Evolutionary conservation across 176 grass and related monocot species (phyloP), one percentile per base, ranked within the genome.

Genomic region (Pontederia crassipes): DNA sequence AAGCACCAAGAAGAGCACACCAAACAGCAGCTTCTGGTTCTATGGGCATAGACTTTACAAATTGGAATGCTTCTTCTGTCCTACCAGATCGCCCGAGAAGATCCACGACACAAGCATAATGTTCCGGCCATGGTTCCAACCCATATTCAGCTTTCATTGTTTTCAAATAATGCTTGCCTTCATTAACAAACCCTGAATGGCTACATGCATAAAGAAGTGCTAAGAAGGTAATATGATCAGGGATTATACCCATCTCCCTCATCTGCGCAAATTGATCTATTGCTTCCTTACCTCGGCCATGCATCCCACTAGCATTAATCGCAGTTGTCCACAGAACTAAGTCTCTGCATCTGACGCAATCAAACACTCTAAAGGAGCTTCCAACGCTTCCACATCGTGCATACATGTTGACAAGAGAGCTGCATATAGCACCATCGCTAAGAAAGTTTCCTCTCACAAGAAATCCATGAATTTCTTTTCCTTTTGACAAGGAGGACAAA

Each of bases 381-480:
- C 63, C 18, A 51, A 97, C 65, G 72, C 73, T 85, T 72, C 87
- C 87, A 0, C 92, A 97, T 53, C 72, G 81, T 49, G 92, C 83
- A 64, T 90, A 97, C 92, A 97, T 97, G 59, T 88, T 75, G 53
- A 90, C 70, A 2, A 97, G 84, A 17, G 83, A 85, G 71, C 79
- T 91, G 70, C 73, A 57, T 12, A 83, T 10, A 10, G 79, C 62
- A 54, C 72, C 83, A 63, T 85, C 72, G 13, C 69, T 61, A 18
- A 53, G 53, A 78, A 85, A 75, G 11, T 68, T 72, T 35, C 81
- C 80, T 77, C 92, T 77, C 24, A 82, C 61, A 67, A 90, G 67
- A 80, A 82, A 90, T 54, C 81, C 87, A 78, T 97, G 87, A 70
- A 97, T 71, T 69, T 97, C 83, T 68, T 88, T 88, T 16, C 92